Evolutionary conservation across 2,329 filamentous ascomycete genomes (phyloP).

Genomic region (Exophiala calicioides): DNA sequence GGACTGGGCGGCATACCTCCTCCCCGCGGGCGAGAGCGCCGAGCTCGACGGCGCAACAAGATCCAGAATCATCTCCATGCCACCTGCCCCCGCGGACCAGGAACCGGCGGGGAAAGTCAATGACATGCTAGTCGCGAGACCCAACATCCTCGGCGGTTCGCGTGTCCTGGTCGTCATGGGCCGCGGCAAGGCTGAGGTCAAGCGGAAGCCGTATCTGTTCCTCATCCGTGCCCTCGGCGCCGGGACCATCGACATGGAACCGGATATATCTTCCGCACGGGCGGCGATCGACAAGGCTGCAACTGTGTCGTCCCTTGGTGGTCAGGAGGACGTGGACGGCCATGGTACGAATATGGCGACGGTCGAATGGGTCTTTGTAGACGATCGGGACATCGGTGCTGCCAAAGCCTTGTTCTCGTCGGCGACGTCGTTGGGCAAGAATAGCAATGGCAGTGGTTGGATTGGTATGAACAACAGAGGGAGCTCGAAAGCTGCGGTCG

Average conservation of each 20-base stretch:
- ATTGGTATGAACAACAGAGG: too few relatives aligned
- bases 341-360: conserved; percentile 21
- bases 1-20: conserved; percentile 77
- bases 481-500: conserved; percentile 36
- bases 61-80: conserved; percentile 68
- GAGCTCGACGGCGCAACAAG: conserved; percentile 75
- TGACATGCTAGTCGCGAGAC: conserved; percentile 60
- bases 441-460: too few relatives aligned
- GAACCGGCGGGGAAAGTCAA: conserved; percentile 49
- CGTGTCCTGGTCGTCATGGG: conserved; percentile 72
- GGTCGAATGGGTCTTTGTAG: conserved; percentile 80
- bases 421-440: conserved; percentile 20
- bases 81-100: conserved; percentile 38
- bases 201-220: conserved; percentile 74
- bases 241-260: conserved; percentile 62
- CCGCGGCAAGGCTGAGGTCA: conserved; percentile 62
- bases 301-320: not conserved
- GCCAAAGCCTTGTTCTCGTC: conserved; percentile 48
- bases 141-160: conserved; percentile 63
- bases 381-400: conserved; percentile 61
- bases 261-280: conserved; percentile 66
- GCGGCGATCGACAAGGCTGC: conserved; percentile 38
- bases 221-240: conserved; percentile 78
- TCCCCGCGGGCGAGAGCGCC: conserved; percentile 78
- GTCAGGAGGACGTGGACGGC: not conserved